Evolutionary conservation across 2,329 filamentous ascomycete species (phyloP).

Genomic region (Neopestalotiopsis sp.): DNA sequence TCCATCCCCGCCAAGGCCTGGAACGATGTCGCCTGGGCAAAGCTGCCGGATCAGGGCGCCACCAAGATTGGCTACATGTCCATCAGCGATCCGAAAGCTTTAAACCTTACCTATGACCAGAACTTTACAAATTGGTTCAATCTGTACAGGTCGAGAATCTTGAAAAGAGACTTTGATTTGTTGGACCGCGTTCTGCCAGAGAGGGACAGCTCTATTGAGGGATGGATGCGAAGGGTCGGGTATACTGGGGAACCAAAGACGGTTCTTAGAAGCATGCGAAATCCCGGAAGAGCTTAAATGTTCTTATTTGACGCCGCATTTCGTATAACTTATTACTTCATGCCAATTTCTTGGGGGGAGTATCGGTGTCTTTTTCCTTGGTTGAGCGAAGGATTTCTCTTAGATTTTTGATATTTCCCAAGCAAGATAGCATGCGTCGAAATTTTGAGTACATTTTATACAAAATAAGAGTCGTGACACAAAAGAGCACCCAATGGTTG

Average conservation of each 20-base stretch:
- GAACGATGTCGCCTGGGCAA: constrained; percentile 6
- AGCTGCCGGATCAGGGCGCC: background rate
- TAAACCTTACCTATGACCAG: background rate
- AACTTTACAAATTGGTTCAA: constrained; percentile 5
- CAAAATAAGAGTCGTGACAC: too few relatives aligned
- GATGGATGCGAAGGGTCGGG: background rate
- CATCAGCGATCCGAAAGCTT: background rate
- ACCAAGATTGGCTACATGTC: constrained; percentile 5
- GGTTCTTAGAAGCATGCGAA: background rate
- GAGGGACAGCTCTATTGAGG: background rate
- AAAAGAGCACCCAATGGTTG: too few relatives aligned
- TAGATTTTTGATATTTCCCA: too few relatives aligned
- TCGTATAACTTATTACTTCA: too few relatives aligned
- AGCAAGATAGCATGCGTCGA: too few relatives aligned
- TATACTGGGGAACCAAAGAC: background rate
- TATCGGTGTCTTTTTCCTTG: too few relatives aligned
- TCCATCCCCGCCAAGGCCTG: background rate
- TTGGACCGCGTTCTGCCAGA: background rate
- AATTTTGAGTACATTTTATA: too few relatives aligned
- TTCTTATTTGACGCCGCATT: too few relatives aligned
- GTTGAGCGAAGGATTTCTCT: too few relatives aligned
- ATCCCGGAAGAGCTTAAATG: background rate
- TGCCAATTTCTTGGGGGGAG: too few relatives aligned
- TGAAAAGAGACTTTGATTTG: background rate
- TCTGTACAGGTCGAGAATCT: background rate